Percentiles rank a stretch among this genome's conserved stretches.
These are phyloP conservation scores for Leccinellum luteum DNA, from an alignment of 768 basidiomycete genomes.

Conservation along the genomic window DNA sequence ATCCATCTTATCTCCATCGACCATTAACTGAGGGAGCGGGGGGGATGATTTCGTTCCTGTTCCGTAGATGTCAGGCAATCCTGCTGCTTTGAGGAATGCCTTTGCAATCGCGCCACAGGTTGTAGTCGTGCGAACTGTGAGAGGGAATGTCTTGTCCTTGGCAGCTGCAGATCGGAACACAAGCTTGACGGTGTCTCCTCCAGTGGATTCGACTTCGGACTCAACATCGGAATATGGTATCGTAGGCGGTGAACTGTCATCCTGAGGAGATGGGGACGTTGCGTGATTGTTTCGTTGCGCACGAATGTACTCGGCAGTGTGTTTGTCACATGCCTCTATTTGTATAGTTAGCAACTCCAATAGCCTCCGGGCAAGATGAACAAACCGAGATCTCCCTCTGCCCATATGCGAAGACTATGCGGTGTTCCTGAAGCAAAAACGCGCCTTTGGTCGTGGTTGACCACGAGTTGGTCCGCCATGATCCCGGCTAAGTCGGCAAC, in stretches of 20 bases:
- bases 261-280: slow-evolving; percentile 19
- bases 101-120: slow-evolving; percentile 74
- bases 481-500: slow-evolving; percentile 60
- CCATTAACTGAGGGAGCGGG: slow-evolving; percentile 38
- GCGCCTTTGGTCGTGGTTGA: slow-evolving; percentile 59
- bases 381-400: slow-evolving; percentile 63
- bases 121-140: slow-evolving; percentile 72
- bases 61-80: slow-evolving; percentile 54
- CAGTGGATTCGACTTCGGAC: slow-evolving; percentile 37
- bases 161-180: slow-evolving; percentile 55
- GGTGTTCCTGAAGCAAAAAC: slow-evolving; percentile 73
- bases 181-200: slow-evolving; percentile 58
- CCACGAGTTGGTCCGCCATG: slow-evolving; percentile 48
- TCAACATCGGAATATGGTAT: slow-evolving; percentile 26
- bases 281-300: slow-evolving; percentile 30
- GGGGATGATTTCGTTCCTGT: slow-evolving; percentile 26
- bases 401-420: slow-evolving; percentile 62
- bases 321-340: slow-evolving; percentile 64
- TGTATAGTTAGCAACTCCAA: slow-evolving; percentile 7
- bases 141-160: slow-evolving; percentile 50
- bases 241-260: slow-evolving; percentile 14
- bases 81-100: slow-evolving; percentile 70
- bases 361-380: slow-evolving; percentile 4
- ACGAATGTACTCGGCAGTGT: slow-evolving; percentile 63
- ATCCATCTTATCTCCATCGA: slow-evolving; percentile 75